Percentiles rank a stretch among this genome's conserved stretches.
Evolutionary conservation across 169 alveolate genomes (phyloP).

Genomic region (Toxoplasma gondii): DNA sequence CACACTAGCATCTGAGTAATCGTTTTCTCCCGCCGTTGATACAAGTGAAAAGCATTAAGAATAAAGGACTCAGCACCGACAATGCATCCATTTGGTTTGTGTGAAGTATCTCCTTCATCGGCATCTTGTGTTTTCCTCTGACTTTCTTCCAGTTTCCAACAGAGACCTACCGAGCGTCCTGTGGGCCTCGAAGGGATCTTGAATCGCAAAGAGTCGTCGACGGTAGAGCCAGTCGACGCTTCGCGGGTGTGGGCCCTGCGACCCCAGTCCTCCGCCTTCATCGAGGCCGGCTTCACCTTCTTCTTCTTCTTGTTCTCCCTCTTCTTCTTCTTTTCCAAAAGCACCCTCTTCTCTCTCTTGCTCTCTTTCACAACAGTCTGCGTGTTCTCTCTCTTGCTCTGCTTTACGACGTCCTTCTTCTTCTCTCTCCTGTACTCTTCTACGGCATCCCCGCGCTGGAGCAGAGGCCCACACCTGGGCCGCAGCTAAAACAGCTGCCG

Average conservation of each 20-base stretch:
- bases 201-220: neutral
- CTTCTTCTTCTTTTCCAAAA: neutral
- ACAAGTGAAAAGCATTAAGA: too few relatives aligned
- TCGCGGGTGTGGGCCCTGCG: neutral
- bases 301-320: neutral
- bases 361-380: neutral
- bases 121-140: neutral
- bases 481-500: too few relatives aligned
- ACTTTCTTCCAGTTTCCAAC: too few relatives aligned
- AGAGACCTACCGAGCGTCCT: constrained; percentile 14
- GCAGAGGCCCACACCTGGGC: too few relatives aligned
- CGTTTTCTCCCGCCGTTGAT: too few relatives aligned
- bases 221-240: constrained; percentile 23
- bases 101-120: neutral
- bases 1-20: neutral
- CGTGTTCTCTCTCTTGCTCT: neutral
- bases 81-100: too few relatives aligned
- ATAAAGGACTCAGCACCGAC: too few relatives aligned
- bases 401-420: neutral
- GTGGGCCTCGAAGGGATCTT: constrained; percentile 43
- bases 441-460: neutral
- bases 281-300: neutral
- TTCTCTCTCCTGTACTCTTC: neutral
- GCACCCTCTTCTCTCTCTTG: neutral
- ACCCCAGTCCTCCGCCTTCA: neutral